Percentiles rank a stretch among this genome's conserved stretches.
Evolutionary conservation across 208 protist species (phyloP).

Genomic region (Trypanosomatidae sp.): DNA sequence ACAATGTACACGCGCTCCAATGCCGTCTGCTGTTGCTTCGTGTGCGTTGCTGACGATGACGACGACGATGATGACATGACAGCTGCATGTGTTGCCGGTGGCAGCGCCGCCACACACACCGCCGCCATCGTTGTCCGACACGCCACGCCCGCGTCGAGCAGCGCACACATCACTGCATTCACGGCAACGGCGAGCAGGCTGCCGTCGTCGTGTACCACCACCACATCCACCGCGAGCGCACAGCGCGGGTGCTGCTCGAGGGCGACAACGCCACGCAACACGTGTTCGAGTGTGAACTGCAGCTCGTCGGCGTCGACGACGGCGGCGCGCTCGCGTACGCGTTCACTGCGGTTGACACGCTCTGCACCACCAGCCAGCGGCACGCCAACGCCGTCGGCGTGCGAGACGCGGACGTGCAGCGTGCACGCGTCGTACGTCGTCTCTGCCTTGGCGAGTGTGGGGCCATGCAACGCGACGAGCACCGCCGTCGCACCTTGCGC

Average conservation of each 20-base stretch:
- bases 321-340: slow-evolving; percentile 9
- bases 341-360: slow-evolving; percentile 18
- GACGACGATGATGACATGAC: not conserved
- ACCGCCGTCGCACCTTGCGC: slow-evolving; percentile 59
- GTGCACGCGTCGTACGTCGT: slow-evolving; percentile 27
- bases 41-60: not conserved
- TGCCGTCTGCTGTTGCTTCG: too few species aligned
- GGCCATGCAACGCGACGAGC: slow-evolving; percentile 50
- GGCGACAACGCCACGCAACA: slow-evolving; percentile 28
- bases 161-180: slow-evolving; percentile 73
- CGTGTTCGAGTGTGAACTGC: slow-evolving; percentile 16
- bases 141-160: slow-evolving; percentile 74
- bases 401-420: slow-evolving; percentile 11
- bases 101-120: slow-evolving; percentile 21
- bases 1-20: too few species aligned
- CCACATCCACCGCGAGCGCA: slow-evolving; percentile 46
- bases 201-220: slow-evolving; percentile 61
- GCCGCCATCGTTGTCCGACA: slow-evolving; percentile 76
- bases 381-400: too few species aligned
- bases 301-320: slow-evolving; percentile 31
- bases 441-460: slow-evolving; percentile 24
- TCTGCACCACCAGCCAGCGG: slow-evolving; percentile 5
- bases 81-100: not conserved
- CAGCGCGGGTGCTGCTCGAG: slow-evolving; percentile 44
- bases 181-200: slow-evolving; percentile 39